phyloP scores from a whole-genome alignment of 1,139 yeast genomes.

The Debaryomyces singareniensis region DNA sequence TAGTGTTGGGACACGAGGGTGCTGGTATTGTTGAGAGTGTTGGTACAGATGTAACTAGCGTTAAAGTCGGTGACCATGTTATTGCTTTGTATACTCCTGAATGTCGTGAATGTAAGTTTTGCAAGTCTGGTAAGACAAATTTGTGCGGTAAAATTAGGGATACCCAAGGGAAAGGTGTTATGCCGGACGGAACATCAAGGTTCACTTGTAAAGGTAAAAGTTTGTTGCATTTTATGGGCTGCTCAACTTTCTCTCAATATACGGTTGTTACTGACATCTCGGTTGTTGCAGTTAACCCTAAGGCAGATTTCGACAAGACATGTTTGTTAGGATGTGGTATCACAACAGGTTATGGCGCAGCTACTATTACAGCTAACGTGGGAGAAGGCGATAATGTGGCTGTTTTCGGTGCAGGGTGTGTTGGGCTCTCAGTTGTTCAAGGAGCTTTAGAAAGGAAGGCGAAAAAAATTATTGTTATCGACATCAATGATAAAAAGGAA shows the following conservation, averaged over 20 bases:
- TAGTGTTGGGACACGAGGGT: conserved; percentile 91
- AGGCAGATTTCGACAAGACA: conserved; percentile 79
- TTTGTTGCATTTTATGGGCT: conserved; percentile 91
- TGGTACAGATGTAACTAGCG: conserved; percentile 88
- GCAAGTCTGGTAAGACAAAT: conserved; percentile 92
- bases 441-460: conserved; percentile 88
- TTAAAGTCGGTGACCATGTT: conserved; percentile 85
- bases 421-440: conserved; percentile 91
- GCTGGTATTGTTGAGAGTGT: conserved; percentile 91
- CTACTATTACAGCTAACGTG: conserved; percentile 87
- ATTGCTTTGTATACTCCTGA: conserved; percentile 94
- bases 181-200: conserved; percentile 91
- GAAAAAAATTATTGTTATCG: conserved; percentile 76
- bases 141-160: conserved; percentile 87
- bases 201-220: conserved; percentile 81
- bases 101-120: conserved; percentile 91
- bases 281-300: conserved; percentile 84
- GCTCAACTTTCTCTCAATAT: conserved; percentile 93
- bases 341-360: conserved; percentile 98
- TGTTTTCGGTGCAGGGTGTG: conserved; percentile 96
- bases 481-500: conserved; percentile 77
- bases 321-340: conserved; percentile 97
- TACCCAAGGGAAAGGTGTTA: conserved; percentile 23
- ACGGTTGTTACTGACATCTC: conserved; percentile 97
- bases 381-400: conserved; percentile 92